These are phyloP conservation scores for Dissophora ornata DNA, from an alignment of 192 early-diverging fungal genomes.

Conservation along the genomic window DNA sequence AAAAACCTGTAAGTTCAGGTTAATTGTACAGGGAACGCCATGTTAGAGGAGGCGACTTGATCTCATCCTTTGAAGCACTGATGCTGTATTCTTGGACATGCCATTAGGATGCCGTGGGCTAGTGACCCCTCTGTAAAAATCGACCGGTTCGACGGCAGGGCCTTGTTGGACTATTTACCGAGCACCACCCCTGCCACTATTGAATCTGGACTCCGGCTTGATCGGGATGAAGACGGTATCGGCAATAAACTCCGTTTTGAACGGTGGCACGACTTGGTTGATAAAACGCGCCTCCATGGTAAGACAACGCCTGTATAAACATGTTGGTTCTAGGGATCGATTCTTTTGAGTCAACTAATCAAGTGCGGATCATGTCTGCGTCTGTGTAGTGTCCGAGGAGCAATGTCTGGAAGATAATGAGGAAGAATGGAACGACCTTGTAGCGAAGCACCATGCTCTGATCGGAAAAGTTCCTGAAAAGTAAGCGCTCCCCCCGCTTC, in stretches of 20 bases:
- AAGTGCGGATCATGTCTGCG: too few relatives aligned
- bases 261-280: conserved; percentile 43
- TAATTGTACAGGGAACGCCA: too few relatives aligned
- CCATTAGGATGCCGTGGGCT: conserved; percentile 48
- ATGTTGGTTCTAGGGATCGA: background rate
- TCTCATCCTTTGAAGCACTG: too few relatives aligned
- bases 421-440: conserved; percentile 52
- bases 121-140: conserved; percentile 39
- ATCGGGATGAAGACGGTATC: conserved; percentile 44
- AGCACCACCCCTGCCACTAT: conserved; percentile 12
- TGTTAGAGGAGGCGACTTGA: too few relatives aligned
- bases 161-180: conserved; percentile 39
- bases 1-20: conserved; percentile 31
- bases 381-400: conserved; percentile 36
- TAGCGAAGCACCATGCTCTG: conserved; percentile 39
- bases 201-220: conserved; percentile 35
- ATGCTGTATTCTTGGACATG: too few relatives aligned
- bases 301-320: too few relatives aligned
- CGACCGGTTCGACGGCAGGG: conserved; percentile 47
- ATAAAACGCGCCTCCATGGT: conserved; percentile 36
- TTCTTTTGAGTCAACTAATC: too few relatives aligned
- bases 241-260: conserved; percentile 48
- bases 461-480: conserved; percentile 39
- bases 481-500: conserved; percentile 3
- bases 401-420: conserved; percentile 41